Conservation (phyloP, 1,139 yeast genomes). For the Meyerozyma sp. region DNA sequence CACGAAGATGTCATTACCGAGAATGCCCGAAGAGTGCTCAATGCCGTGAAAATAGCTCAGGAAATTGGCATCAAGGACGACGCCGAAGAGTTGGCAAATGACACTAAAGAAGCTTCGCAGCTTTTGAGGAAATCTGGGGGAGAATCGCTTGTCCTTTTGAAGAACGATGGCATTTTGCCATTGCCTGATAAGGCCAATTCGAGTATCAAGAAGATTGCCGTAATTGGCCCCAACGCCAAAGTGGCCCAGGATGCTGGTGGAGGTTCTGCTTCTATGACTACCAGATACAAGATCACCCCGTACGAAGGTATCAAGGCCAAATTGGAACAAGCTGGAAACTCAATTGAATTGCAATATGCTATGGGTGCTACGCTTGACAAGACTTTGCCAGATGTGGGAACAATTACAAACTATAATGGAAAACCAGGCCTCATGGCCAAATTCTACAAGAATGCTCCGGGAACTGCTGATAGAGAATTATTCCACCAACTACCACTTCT, state of each 20-base stretch:
- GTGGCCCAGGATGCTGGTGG: conserved; percentile 43
- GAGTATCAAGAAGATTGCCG: conserved; percentile 31
- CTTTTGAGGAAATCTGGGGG: conserved; percentile 44
- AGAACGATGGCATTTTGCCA: conserved; percentile 44
- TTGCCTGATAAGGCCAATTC: conserved; percentile 22
- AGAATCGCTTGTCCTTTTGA: conserved; percentile 50
- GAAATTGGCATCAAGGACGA: conserved; percentile 39
- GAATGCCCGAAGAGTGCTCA: conserved; percentile 41
- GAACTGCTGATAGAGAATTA: conserved; percentile 22
- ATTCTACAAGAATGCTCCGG: conserved; percentile 36
- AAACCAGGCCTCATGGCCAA: conserved; percentile 33
- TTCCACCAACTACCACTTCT: conserved; percentile 30
- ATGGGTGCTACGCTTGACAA: conserved; percentile 29
- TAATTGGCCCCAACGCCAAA: conserved; percentile 50
- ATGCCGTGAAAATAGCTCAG: conserved; percentile 38
- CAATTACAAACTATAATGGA: conserved; percentile 23
- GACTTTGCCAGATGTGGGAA: conserved; percentile 22
- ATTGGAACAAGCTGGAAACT: conserved; percentile 10
- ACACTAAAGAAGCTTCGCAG: conserved; percentile 38
- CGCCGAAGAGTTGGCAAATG: conserved; percentile 34
- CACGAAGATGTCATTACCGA: conserved; percentile 29
- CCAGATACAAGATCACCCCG: conserved; percentile 44
- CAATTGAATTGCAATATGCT: conserved; percentile 17
- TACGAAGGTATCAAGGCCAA: conserved; percentile 31
- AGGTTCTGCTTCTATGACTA: conserved; percentile 45